A percentile compares a stretch with the other conserved stretches of the same genome.
Conservation (phyloP, 257 asterid genomes). For the Nicotiana obtusifolia region DNA sequence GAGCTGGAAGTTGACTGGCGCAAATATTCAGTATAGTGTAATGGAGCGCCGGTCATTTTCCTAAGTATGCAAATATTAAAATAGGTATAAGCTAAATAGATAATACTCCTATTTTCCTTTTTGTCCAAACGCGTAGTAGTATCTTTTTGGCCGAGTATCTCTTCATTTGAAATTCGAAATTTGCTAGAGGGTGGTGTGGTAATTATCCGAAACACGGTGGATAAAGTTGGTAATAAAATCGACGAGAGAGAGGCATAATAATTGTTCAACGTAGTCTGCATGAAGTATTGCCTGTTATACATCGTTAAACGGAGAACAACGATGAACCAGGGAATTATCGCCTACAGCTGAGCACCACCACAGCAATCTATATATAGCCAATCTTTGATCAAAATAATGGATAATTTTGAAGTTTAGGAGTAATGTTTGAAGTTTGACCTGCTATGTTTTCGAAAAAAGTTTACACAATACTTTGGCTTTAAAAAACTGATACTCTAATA, state of each 20-base stretch:
- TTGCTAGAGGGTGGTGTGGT: neutral
- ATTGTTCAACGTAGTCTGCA: neutral
- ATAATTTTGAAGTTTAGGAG: no score
- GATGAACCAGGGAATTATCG: neutral
- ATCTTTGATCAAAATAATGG: neutral
- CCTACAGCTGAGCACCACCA: neutral
- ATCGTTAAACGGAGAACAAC: neutral
- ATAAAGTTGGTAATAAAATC: neutral
- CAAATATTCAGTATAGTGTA: neutral
- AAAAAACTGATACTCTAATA: no score
- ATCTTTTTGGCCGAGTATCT: no score
- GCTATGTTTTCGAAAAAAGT: no score
- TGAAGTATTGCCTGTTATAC: neutral
- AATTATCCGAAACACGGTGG: neutral
- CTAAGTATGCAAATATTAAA: neutral
- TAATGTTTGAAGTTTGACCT: no score
- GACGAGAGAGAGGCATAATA: neutral
- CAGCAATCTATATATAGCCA: neutral
- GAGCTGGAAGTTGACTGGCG: neutral
- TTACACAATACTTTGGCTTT: no score
- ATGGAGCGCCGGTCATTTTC: no score
- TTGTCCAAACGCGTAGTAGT: neutral
- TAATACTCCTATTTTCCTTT: neutral
- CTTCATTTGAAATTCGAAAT: neutral
- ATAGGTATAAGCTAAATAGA: neutral